These are phyloP conservation scores for Biscogniauxia mediterranea DNA, from an alignment of 2,329 filamentous ascomycete species.

Conservation along the genomic window DNA sequence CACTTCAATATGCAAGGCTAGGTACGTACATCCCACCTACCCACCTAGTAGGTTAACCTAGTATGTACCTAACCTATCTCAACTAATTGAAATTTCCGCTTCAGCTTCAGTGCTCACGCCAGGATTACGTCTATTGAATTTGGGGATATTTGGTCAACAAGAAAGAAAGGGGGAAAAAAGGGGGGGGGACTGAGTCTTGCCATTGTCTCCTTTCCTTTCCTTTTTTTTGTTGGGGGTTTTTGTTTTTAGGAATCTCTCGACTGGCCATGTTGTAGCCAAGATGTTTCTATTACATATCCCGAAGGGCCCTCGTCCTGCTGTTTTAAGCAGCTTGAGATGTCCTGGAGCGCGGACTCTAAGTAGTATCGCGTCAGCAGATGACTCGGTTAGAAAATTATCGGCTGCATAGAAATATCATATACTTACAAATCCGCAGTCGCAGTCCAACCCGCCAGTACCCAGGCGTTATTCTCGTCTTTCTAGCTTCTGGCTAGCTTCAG, in stretches of 20 bases:
- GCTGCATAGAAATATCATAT: background rate
- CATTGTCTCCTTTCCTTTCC: too few species aligned
- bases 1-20: conserved; percentile 6
- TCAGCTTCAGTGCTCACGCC: too few species aligned
- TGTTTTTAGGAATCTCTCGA: background rate
- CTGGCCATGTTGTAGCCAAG: conserved; percentile 16
- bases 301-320: conserved; percentile 11
- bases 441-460: conserved; percentile 12
- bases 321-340: conserved; percentile 9
- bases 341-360: conserved; percentile 9
- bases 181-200: too few species aligned
- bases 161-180: too few species aligned
- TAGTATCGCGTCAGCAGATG: conserved; percentile 5
- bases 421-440: conserved; percentile 9
- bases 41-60: too few species aligned
- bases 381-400: conserved; percentile 12
- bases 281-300: conserved; percentile 18
- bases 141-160: too few species aligned
- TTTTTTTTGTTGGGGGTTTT: too few species aligned
- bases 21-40: background rate
- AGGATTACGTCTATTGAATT: too few species aligned
- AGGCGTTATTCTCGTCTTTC: conserved; percentile 52
- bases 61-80: background rate
- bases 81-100: background rate
- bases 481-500: conserved; percentile 76